Base-by-base conservation (phyloP, 768 basidiomycete genomes). In the Phanerochaete carnosa region DNA sequence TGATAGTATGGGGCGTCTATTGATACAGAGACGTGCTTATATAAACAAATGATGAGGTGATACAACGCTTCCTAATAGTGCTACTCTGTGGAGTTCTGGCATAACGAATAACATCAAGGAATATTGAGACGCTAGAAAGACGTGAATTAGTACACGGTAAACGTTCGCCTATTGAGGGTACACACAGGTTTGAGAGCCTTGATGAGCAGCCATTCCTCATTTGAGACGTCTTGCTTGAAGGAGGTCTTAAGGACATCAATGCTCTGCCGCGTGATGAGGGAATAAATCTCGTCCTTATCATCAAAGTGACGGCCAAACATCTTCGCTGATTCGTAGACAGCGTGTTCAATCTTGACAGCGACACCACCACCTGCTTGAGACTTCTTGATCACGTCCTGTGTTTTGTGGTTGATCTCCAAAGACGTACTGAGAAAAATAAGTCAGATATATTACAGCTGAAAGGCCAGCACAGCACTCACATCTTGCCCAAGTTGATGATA, bases 341-440 rank as follows among this genome's bases (percentile, higher is more conserved):
- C 95, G 72, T 96, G 92, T 73, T 98, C 97, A 62, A 98, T 98
- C 82, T 98, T 99, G 66, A 98, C 92, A 0, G 97, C 96, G 15
- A 98, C 95, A 69, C 97, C 96, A 51, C 83, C 95, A 68, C 94
- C 96, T n/a, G 92, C 87, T 73, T 98, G 94, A 1, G 87, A 80
- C 75, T 93, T 95, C 79, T 97, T 98, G 66, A 98, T 84, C 28
- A 93, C 79, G 25, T 98, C 95, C 56, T 79, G 78, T 1, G 86
- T 73, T 73, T 96, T 97, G 78, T 98, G 95, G 71, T 99, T 98
- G 72, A 98, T 97, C 75, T 99, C 96, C 69, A 98, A 77, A 3
- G 94, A 97, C 0, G 97, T 95, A 62, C 95, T 97, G 63, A 58
- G 58, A 61, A 43, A 46, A 62, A 45, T 19, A 60, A 7, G 4